Percentiles rank a stretch among this genome's conserved stretches.
Conservation (phyloP, 2,329 filamentous ascomycete species). For the Davidsoniella neocaledoniae region DNA sequence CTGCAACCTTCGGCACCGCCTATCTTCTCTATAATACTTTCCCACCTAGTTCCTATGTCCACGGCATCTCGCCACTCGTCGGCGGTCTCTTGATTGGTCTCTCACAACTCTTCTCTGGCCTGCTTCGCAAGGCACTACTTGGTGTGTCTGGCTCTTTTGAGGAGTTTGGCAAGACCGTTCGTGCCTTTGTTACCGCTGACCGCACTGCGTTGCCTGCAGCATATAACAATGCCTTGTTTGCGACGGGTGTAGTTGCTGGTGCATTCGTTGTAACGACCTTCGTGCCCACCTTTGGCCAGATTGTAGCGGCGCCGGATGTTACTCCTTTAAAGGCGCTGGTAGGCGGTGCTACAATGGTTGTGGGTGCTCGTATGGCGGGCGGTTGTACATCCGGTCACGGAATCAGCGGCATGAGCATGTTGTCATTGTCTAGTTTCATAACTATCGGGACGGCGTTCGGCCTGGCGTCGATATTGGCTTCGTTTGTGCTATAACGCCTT, state of each 20-base stretch:
- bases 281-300: constrained; percentile 16
- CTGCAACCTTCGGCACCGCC: constrained; percentile 25
- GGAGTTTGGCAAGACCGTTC: constrained; percentile 39
- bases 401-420: constrained; percentile 47
- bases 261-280: constrained; percentile 23
- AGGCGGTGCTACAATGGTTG: constrained; percentile 39
- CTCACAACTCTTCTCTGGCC: constrained; percentile 39
- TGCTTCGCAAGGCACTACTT: constrained; percentile 35
- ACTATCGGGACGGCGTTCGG: constrained; percentile 42
- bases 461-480: constrained; percentile 23
- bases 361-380: constrained; percentile 45
- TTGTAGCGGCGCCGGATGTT: constrained; percentile 17
- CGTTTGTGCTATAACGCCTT: constrained; percentile 13
- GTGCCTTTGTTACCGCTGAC: constrained; percentile 23
- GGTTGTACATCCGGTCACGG: constrained; percentile 56
- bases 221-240: constrained; percentile 33
- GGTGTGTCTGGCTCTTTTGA: constrained; percentile 47
- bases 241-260: constrained; percentile 31
- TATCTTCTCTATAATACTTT: constrained; percentile 19
- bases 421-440: constrained; percentile 44
- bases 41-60: constrained; percentile 18
- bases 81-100: constrained; percentile 43
- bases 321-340: constrained; percentile 25
- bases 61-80: constrained; percentile 28
- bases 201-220: constrained; percentile 18